A percentile compares a stretch with the other conserved stretches of the same genome.
Conservation (phyloP, 371 early-diverging fungal species). For the Rhizopus microsporus region DNA sequence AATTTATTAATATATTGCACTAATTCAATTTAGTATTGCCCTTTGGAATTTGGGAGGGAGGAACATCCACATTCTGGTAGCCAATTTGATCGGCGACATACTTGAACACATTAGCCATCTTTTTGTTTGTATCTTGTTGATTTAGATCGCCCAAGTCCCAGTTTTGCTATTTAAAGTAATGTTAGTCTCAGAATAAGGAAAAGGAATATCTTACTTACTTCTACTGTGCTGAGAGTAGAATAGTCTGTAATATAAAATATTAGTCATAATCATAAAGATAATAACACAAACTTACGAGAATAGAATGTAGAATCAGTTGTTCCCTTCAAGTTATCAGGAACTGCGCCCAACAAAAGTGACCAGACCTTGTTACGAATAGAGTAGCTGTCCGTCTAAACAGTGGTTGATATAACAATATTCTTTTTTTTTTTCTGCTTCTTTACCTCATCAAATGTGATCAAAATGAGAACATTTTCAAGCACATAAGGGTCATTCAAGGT, state of each 20-base stretch:
- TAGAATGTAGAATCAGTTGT: conserved; percentile 55
- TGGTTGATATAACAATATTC: background rate
- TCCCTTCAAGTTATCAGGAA: conserved; percentile 32
- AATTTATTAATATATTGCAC: too few relatives aligned
- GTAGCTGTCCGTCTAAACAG: conserved; percentile 19
- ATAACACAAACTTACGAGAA: conserved; percentile 29
- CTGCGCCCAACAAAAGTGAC: conserved; percentile 29
- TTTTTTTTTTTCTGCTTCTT: background rate
- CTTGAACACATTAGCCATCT: conserved; percentile 38
- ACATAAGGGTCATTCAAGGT: conserved; percentile 23
- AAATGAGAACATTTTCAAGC: conserved; percentile 20
- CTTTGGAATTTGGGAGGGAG: conserved; percentile 26
- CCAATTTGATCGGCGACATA: conserved; percentile 28
- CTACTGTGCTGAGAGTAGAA: conserved; percentile 56
- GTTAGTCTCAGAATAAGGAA: background rate
- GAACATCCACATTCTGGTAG: conserved; percentile 36
- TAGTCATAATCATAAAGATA: background rate
- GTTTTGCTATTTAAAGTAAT: conserved; percentile 26
- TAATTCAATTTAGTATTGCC: background rate
- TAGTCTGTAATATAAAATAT: conserved; percentile 21
- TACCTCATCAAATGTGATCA: conserved; percentile 38
- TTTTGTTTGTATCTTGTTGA: conserved; percentile 40
- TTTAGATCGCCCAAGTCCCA: conserved; percentile 63
- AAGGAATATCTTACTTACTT: conserved; percentile 22
- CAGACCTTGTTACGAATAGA: conserved; percentile 30